Base-by-base conservation (phyloP, 1,284 basidiomycete genomes). In the Binderoboletus segoi region DNA sequence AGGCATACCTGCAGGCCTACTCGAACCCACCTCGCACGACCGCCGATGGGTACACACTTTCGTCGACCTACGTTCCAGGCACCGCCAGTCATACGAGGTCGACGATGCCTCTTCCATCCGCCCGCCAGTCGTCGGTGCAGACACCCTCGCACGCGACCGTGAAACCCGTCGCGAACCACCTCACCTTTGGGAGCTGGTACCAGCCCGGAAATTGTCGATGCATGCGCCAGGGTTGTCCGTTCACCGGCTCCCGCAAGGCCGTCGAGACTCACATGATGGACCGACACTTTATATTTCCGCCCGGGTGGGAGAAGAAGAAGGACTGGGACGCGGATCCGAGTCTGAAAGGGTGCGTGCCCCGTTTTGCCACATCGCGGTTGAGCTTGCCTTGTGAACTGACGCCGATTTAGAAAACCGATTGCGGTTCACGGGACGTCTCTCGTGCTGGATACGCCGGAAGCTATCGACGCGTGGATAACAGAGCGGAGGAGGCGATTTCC, bases 241-340 rank as follows among this genome's bases (percentile, higher is more conserved):
- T 93, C 67, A 78, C 79, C 28, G 93, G 92, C 24, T 86, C 91
- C 8, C 77, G 79, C 40, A 90, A 91, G 66, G 78, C 85, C 28
- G 84, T 96, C 6, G 87, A 93, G 69, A 79, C 82, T 21, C 94
- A 96, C 69, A 91, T 89, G 82, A 94, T 94, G 85, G 94, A 96
- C 69, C 79, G 93, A 21, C 94, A 96, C 73, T 77, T 96, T 48
- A 87, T 95, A 49, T 94, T 86, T 63, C 89, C 90, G 18, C 80
- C 82, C 43, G 88, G 84, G 21, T 91, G 89, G 84, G 81, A 90
- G 50, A 82, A 86, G 56, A 79, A 85, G 56, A 79, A 81, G 61
- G 81, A 86, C 47, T 89, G 89, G 84, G 90, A 93, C 67, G 82
- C 88, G 6, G 88, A 90, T 71, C 88, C 86, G 20, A 86, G 83